Evolutionary conservation across 169 alveolate genomes (phyloP).

Genomic region (Eimeria nieschulzi): DNA sequence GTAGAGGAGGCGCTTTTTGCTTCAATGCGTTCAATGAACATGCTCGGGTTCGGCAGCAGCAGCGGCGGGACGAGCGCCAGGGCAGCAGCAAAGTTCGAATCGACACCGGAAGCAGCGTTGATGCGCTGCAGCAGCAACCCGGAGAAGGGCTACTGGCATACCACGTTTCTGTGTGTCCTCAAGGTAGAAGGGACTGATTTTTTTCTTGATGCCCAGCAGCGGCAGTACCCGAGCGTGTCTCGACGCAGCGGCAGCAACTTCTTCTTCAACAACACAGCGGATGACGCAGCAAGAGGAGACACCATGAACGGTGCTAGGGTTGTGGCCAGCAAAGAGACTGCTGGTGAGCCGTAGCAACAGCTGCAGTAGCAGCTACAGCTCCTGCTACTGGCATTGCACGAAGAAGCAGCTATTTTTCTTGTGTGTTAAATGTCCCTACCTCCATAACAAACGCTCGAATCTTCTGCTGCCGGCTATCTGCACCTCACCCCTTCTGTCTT

Average conservation of each 20-base stretch:
- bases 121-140: constrained; percentile 60
- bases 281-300: not conserved
- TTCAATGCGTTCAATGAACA: constrained; percentile 27
- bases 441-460: too few relatives aligned
- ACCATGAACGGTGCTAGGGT: constrained; percentile 17
- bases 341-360: constrained; percentile 21
- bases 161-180: constrained; percentile 52
- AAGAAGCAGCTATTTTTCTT: not conserved
- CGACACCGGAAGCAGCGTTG: constrained; percentile 29
- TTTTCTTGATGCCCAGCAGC: constrained; percentile 51
- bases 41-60: not conserved
- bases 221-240: constrained; percentile 13
- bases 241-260: not conserved
- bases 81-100: not conserved
- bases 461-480: too few relatives aligned
- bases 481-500: too few relatives aligned
- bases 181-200: constrained; percentile 66
- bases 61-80: not conserved
- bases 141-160: constrained; percentile 64
- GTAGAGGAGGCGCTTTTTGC: constrained; percentile 18
- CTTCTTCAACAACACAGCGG: constrained; percentile 27
- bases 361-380: not conserved
- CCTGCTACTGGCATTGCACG: not conserved
- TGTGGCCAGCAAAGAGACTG: constrained; percentile 27
- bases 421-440: not conserved